Base-by-base conservation (phyloP, 2,329 filamentous ascomycete genomes). In the Phyllachora maydis region DNA sequence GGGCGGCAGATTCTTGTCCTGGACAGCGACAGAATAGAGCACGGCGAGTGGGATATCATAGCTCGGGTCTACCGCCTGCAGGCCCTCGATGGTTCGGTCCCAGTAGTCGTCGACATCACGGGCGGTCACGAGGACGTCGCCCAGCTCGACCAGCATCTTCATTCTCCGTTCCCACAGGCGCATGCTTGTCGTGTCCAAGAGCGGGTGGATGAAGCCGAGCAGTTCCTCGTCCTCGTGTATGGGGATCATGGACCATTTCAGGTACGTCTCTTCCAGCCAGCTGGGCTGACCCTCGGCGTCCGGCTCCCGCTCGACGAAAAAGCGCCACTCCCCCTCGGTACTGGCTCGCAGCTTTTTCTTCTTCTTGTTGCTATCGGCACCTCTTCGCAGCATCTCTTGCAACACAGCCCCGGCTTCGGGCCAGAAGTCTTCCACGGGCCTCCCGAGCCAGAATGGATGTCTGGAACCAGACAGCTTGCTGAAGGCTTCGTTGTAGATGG, bases 401-500 rank as follows among this genome's bases (percentile, higher is more conserved):
- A 59, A 34, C 21, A 36, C 37, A 16, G 36, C 30, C 22, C 41
- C 42, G 8, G 41, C 41, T 30, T 73, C 67, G 4, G 52, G 48
- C 69, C 69, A 77, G 4, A 63, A 59, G 18, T 66, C 54, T 14
- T 52, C 50, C 29, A 74, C 45, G 14, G 54, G 55, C 35, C 61
- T 59, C 2, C 72, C 72, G 43, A 77, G 59, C 8, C 75, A 43
- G 3, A 36, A 35, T 1, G 71, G 71, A 36, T 77, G 71, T 28
- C 68, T 69, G 26, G 65, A 55, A 5, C 66, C 66, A 26, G 63
- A 65, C 6, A 73, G 48, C 24, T 57, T 43, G 32, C 62, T 52
- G 32, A 77, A 78, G 1, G 72, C 68, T 35, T 76, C 71, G 34
- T 81, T 81, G 45, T 81, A 81, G 7, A 81, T 62, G 6, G 61